Evolutionary conservation across 192 early-diverging fungal genomes (phyloP), one percentile per base, ranked within the genome.

Genomic region (Backusella tuberculispora): DNA sequence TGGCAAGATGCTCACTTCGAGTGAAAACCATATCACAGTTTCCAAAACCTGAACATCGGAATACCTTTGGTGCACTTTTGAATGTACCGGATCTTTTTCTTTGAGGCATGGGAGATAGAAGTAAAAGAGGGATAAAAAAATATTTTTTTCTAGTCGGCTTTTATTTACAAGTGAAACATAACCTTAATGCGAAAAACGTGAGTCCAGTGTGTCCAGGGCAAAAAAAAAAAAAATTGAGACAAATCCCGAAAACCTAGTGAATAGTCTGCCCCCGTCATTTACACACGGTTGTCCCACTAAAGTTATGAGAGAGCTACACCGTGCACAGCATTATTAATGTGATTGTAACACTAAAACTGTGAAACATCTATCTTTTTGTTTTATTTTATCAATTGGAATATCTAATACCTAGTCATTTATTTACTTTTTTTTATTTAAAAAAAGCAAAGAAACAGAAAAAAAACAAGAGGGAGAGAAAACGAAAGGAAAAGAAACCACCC

Each of bases 21-120:
- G 84, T 83, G 47, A 85, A 85, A 12, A 83, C 84, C 84, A 85
- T 85, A 38, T 78, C 74, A 63, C 84, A 85, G 67, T 83, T 80
- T 26, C 84, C 81, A 74, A 83, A 85, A 38, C 84, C 84, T 7
- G 79, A 79, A 63, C 84, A 85, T 71, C 79, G 81, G 47, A 85
- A 85, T 3, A 85, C 50, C 41, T 85, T 85, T 5, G 66, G 41
- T 19, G 26, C 46, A 14, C 38, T 40, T 67, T 41, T 67, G 37
- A 43, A 41, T 41, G 38, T 41, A 41, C 66, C 41, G 19, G 66
- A 43, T 67, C 66, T 67, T 67, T 41, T 67, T 67, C 38, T 19
- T 21, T 41, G 37, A 43, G 66, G 66, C 66, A 67, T 67, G 41
- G 41, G 37, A 42, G 19, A 67, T 42, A 67, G 19, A 42, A 40